These are phyloP conservation scores for Pinus taeda DNA, from an alignment of 75 land plant species.

Conservation along the genomic window DNA sequence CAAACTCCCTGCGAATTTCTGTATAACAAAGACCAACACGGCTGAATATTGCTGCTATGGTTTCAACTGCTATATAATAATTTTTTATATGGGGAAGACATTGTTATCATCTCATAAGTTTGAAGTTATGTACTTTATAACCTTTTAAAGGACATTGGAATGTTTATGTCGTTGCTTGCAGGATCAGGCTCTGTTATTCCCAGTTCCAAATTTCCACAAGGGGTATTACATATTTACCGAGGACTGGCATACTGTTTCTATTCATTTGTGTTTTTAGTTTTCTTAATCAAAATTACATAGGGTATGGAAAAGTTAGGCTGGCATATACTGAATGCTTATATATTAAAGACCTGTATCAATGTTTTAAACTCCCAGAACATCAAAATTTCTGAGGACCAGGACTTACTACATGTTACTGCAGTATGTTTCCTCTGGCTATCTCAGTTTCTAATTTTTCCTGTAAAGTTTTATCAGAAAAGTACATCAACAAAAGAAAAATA, in stretches of 20 bases:
- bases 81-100: too few species aligned
- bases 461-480: background rate
- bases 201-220: background rate
- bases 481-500: background rate
- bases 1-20: too few species aligned
- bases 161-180: background rate
- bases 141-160: background rate
- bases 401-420: background rate
- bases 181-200: background rate
- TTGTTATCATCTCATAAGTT: too few species aligned
- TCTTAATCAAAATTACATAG: background rate
- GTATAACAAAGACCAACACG: too few species aligned
- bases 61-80: too few species aligned
- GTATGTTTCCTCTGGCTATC: background rate
- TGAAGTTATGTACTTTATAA: too few species aligned
- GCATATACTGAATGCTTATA: background rate
- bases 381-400: background rate
- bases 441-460: background rate
- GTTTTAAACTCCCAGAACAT: background rate
- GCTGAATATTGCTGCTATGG: too few species aligned
- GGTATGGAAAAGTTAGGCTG: background rate
- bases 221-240: constrained; percentile 5
- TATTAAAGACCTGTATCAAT: background rate
- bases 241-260: background rate
- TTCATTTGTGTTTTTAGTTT: background rate